These are phyloP conservation scores for Clathrus columnatus DNA, from an alignment of 768 basidiomycete species.

Conservation along the genomic window DNA sequence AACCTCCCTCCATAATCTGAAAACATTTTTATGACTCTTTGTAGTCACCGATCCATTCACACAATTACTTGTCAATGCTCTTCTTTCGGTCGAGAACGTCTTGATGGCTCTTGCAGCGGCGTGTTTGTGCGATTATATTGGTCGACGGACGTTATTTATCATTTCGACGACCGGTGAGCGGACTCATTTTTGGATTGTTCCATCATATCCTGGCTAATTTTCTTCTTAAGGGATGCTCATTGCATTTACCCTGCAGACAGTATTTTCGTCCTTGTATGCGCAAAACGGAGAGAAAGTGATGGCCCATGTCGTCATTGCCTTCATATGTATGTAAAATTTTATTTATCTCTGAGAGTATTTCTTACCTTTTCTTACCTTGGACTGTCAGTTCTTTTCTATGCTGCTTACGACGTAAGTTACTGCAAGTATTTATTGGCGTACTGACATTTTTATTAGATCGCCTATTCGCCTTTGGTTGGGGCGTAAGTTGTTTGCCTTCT, in stretches of 20 bases:
- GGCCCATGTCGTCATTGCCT: slow-evolving; percentile 23
- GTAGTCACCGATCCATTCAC: slow-evolving; percentile 38
- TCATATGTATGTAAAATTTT: slow-evolving; percentile 18
- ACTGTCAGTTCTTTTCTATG: slow-evolving; percentile 29
- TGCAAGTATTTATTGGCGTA: neutral
- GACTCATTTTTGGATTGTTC: slow-evolving; percentile 14
- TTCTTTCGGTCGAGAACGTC: slow-evolving; percentile 49
- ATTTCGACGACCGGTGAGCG: slow-evolving; percentile 34
- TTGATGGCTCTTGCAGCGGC: slow-evolving; percentile 42
- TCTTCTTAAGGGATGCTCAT: slow-evolving; percentile 34
- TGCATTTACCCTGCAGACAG: slow-evolving; percentile 32
- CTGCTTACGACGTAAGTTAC: slow-evolving; percentile 28
- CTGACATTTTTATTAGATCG: slow-evolving; percentile 21
- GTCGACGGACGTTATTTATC: slow-evolving; percentile 43
- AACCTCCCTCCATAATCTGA: neutral
- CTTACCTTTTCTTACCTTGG: neutral
- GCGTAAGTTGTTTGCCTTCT: slow-evolving; percentile 18
- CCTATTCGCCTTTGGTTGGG: slow-evolving; percentile 34
- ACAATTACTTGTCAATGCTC: slow-evolving; percentile 41
- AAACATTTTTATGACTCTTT: slow-evolving; percentile 5
- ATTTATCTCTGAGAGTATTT: neutral
- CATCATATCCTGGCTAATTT: slow-evolving; percentile 27
- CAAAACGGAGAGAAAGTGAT: slow-evolving; percentile 19
- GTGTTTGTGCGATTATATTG: slow-evolving; percentile 39
- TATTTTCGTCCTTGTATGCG: slow-evolving; percentile 26